Evolutionary conservation across 2,329 filamentous ascomycete genomes (phyloP).

Genomic region (Hymenoscyphus salicellus): DNA sequence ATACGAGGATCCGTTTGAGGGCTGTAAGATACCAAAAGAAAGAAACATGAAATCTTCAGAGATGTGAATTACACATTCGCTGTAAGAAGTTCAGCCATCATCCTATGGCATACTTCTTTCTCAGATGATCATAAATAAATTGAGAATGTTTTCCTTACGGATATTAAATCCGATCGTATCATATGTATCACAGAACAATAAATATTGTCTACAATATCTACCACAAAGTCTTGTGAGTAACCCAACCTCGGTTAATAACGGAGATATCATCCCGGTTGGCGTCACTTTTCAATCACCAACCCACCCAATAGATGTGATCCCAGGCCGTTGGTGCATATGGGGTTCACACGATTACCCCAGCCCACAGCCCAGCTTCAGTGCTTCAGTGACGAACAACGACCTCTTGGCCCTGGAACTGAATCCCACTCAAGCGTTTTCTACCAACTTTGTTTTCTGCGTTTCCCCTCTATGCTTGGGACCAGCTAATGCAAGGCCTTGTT

Average conservation of each 20-base stretch:
- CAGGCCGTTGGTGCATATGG: neutral
- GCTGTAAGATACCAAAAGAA: neutral
- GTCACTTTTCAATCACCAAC: neutral
- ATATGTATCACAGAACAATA: no score
- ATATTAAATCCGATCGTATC: no score
- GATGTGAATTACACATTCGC: neutral
- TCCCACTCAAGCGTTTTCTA: neutral
- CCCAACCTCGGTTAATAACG: neutral
- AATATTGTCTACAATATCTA: no score
- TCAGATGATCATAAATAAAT: no score
- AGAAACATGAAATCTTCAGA: neutral
- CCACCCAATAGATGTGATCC: neutral
- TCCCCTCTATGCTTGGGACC: neutral
- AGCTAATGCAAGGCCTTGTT: conserved; percentile 8
- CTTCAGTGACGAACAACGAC: neutral
- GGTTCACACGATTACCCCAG: neutral
- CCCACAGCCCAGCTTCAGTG: neutral
- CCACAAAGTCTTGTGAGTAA: neutral
- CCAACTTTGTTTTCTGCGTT: conserved; percentile 4
- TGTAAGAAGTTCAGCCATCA: neutral
- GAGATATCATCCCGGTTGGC: neutral
- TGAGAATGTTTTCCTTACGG: neutral
- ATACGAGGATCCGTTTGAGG: neutral
- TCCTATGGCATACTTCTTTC: neutral
- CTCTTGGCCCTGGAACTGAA: conserved; percentile 1